A percentile compares a stretch with the other conserved stretches of the same genome.
phyloP scores from a whole-genome alignment of 495 filamentous ascomycete species.

The Tuber magnatum region DNA sequence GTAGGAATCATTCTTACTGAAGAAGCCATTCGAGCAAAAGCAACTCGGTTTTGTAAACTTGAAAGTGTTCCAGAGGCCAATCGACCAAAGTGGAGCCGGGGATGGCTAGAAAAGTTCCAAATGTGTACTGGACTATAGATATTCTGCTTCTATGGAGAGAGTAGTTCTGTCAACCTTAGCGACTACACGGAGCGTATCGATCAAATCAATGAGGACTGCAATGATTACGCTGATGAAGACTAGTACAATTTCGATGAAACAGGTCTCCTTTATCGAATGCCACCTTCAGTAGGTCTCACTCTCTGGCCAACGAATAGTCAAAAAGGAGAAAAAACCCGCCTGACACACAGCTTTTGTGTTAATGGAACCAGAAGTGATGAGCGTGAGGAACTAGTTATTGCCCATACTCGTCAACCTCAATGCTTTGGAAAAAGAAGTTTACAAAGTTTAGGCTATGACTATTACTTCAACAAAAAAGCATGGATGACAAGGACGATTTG shows the following conservation, averaged over 20 bases:
- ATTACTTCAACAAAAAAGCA: constrained; percentile 38
- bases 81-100: constrained; percentile 34
- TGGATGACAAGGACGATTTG: constrained; percentile 40
- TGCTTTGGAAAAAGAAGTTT: constrained; percentile 31
- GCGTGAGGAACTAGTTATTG: constrained; percentile 38
- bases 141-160: constrained; percentile 18
- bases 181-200: constrained; percentile 16
- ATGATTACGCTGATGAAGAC: constrained; percentile 34
- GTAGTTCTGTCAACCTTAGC: constrained; percentile 11
- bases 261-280: constrained; percentile 38
- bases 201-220: constrained; percentile 18
- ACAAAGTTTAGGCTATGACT: constrained; percentile 28
- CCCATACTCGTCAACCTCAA: constrained; percentile 32
- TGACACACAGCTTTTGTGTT: constrained; percentile 29
- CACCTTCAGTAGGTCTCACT: constrained; percentile 31
- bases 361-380: constrained; percentile 32
- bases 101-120: constrained; percentile 39
- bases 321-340: constrained; percentile 35
- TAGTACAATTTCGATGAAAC: constrained; percentile 42
- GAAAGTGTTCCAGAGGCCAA: constrained; percentile 4
- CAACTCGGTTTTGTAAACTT: constrained; percentile 5
- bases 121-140: constrained; percentile 20
- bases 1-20: constrained; percentile 6
- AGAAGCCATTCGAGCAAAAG: constrained; percentile 2
- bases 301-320: constrained; percentile 2